Conservation (phyloP, 331 rosid genomes). For the Acacia pycnantha region DNA sequence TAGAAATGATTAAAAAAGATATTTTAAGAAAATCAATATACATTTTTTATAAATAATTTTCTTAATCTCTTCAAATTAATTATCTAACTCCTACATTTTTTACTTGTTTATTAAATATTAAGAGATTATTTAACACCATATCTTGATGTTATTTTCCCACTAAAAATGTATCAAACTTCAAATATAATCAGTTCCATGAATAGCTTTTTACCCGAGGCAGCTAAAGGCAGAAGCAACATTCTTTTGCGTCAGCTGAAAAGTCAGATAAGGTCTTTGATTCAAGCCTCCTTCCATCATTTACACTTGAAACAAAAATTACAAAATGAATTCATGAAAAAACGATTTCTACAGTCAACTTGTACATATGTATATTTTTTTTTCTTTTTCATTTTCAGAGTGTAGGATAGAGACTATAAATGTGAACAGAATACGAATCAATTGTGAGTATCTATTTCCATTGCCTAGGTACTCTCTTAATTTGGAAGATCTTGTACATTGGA, state of each 20-base stretch:
- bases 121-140: too few species aligned
- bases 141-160: too few species aligned
- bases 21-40: too few species aligned
- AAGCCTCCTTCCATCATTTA: background rate
- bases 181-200: too few species aligned
- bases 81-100: too few species aligned
- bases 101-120: too few species aligned
- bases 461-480: constrained; percentile 41
- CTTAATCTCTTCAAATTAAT: too few species aligned
- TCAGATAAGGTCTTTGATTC: background rate
- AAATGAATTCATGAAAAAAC: background rate
- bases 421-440: background rate
- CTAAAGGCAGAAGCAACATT: too few species aligned
- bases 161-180: too few species aligned
- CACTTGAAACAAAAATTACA: background rate
- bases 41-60: too few species aligned
- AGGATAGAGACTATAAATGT: background rate
- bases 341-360: background rate
- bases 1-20: too few species aligned
- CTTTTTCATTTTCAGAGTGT: background rate
- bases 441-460: constrained; percentile 36
- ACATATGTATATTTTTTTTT: background rate
- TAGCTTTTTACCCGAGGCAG: too few species aligned
- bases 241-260: background rate
- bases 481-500: constrained; percentile 65